These are phyloP conservation scores for Pythium aristosporum DNA, from an alignment of 352 stramenopile species.

Conservation along the genomic window DNA sequence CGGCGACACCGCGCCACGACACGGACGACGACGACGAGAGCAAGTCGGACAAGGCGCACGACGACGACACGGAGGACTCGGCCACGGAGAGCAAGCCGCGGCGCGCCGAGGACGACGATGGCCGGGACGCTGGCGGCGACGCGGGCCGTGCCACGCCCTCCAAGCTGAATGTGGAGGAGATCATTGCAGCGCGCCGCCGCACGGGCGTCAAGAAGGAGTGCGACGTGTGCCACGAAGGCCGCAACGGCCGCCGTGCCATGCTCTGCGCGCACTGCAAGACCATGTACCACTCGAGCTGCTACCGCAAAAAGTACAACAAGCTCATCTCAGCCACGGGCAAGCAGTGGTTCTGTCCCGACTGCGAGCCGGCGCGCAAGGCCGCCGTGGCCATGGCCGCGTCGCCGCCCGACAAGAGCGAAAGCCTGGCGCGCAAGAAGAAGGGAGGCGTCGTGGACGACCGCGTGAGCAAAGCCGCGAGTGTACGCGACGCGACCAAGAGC, in stretches of 20 bases:
- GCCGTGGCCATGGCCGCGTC: conserved; percentile 8
- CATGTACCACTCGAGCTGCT: conserved; percentile 87
- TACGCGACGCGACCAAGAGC: conserved; percentile 9
- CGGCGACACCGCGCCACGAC: conserved; percentile 48
- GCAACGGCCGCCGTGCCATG: conserved; percentile 74
- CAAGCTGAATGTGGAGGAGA: conserved; percentile 57
- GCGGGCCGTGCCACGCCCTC: neutral
- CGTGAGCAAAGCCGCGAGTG: conserved; percentile 6
- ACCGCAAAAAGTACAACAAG: conserved; percentile 76
- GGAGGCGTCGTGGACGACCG: conserved; percentile 29
- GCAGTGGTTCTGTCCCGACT: conserved; percentile 84
- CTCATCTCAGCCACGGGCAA: conserved; percentile 56
- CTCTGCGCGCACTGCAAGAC: conserved; percentile 77
- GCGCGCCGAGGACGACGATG: neutral
- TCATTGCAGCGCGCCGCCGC: conserved; percentile 64
- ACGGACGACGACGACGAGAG: conserved; percentile 29
- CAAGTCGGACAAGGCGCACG: conserved; percentile 37
- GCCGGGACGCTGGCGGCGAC: neutral
- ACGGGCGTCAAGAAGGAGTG: conserved; percentile 72
- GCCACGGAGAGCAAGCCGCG: conserved; percentile 22
- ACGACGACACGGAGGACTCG: conserved; percentile 25
- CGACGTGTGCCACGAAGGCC: conserved; percentile 68
- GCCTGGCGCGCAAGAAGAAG: conserved; percentile 36
- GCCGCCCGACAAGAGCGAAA: conserved; percentile 37
- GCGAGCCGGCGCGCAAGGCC: conserved; percentile 44